Percentiles rank a stretch among this genome's conserved stretches.
phyloP scores from a whole-genome alignment of 257 asterid species.

The Eucommia ulmoides region DNA sequence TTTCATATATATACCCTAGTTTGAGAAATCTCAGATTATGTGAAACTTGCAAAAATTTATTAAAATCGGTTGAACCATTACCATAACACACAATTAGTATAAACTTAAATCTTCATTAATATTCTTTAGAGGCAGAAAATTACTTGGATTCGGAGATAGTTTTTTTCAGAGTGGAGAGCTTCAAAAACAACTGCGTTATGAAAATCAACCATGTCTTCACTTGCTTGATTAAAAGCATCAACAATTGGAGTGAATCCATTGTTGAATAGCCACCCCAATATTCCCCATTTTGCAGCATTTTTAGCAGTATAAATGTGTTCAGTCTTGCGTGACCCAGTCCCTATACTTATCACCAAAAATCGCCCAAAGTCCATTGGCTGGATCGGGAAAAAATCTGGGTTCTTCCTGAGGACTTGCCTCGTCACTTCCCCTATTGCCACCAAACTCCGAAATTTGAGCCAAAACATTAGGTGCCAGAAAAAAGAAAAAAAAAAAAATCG shows the following conservation, averaged over 20 bases:
- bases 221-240: conserved; percentile 25
- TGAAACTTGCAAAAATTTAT: no score
- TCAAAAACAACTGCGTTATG: no score
- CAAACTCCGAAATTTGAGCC: conserved; percentile 24
- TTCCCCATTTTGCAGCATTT: conserved; percentile 43
- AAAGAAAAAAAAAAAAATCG: no score
- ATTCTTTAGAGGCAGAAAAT: no score
- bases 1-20: no score
- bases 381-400: conserved; percentile 28
- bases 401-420: conserved; percentile 14
- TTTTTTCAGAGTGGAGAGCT: conserved; percentile 35
- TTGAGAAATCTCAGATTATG: no score
- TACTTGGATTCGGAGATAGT: conserved; percentile 61
- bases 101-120: no score
- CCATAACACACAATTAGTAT: no score
- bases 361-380: conserved; percentile 32
- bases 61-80: no score
- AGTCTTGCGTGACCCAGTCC: conserved; percentile 39
- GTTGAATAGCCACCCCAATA: conserved; percentile 35
- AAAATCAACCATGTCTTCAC: conserved; percentile 51
- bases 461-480: neutral
- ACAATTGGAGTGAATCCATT: conserved; percentile 28
- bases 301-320: conserved; percentile 25
- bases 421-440: conserved; percentile 42
- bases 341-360: conserved; percentile 41